These are phyloP conservation scores for Fusarium sp. DNA, from an alignment of 2,329 filamentous ascomycete genomes.

Conservation along the genomic window DNA sequence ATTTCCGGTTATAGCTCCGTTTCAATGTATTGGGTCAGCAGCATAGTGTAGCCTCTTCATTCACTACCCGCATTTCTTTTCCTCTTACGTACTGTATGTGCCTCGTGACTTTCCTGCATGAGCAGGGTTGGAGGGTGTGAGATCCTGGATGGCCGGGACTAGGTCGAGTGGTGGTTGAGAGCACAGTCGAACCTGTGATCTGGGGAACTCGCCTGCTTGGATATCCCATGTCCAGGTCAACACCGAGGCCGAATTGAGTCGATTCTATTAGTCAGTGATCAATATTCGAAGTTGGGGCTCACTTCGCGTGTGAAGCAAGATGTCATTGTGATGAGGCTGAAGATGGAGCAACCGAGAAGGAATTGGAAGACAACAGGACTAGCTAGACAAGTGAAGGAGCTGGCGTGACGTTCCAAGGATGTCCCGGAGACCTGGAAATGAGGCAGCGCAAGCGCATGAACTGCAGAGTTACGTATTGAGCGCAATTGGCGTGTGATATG, in stretches of 20 bases:
- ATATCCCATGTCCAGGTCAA: not conserved
- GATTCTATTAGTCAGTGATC: constrained; percentile 2
- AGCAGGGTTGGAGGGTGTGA: not conserved
- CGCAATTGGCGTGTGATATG: not conserved
- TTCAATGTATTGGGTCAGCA: constrained; percentile 25
- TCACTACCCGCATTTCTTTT: constrained; percentile 16
- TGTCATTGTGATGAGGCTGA: constrained; percentile 12
- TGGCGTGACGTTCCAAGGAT: not conserved
- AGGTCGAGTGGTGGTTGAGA: not conserved
- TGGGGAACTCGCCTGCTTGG: not conserved
- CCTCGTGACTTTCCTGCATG: not conserved
- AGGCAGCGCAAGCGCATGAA: constrained; percentile 1
- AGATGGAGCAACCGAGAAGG: constrained; percentile 18
- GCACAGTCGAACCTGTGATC: not conserved
- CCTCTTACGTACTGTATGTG: not conserved
- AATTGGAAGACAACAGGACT: not conserved
- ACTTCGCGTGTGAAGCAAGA: constrained; percentile 9
- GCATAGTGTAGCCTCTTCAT: constrained; percentile 40
- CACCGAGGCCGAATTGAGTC: not conserved
- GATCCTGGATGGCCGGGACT: not conserved
- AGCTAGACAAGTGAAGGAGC: not conserved
- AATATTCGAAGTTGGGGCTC: not conserved
- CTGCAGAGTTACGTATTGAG: constrained; percentile 3
- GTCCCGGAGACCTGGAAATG: not conserved
- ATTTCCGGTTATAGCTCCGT: constrained; percentile 26